A percentile compares a stretch with the other conserved stretches of the same genome.
Conservation (phyloP, 2,329 filamentous ascomycete species). For the Diaporthe citri region DNA sequence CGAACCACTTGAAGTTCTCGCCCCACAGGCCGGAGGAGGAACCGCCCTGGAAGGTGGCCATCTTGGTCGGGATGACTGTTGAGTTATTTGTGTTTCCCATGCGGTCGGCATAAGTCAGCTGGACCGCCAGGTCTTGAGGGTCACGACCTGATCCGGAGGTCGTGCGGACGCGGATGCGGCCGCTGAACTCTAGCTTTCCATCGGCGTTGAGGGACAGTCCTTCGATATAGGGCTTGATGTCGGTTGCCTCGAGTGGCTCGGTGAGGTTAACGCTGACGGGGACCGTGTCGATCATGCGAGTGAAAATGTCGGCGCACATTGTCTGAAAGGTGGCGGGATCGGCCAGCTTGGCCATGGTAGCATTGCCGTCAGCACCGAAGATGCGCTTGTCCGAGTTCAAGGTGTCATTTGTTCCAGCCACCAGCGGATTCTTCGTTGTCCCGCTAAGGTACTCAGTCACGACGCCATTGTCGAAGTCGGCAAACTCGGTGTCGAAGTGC, state of each 20-base stretch:
- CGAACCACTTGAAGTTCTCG: slow-evolving; percentile 48
- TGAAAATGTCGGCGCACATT: slow-evolving; percentile 48
- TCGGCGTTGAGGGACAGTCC: slow-evolving; percentile 45
- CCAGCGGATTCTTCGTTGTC: slow-evolving; percentile 57
- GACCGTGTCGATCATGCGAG: slow-evolving; percentile 53
- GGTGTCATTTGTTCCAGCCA: slow-evolving; percentile 53
- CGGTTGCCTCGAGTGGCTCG: slow-evolving; percentile 46
- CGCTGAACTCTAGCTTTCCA: slow-evolving; percentile 45
- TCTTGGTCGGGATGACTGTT: neutral
- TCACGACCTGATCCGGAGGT: slow-evolving; percentile 42
- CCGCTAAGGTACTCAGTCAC: slow-evolving; percentile 58
- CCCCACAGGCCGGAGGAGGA: slow-evolving; percentile 43
- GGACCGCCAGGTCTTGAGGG: slow-evolving; percentile 43
- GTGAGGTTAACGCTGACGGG: slow-evolving; percentile 47
- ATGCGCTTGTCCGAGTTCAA: slow-evolving; percentile 57
- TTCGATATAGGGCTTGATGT: slow-evolving; percentile 50
- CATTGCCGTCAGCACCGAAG: slow-evolving; percentile 59
- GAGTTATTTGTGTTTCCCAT: slow-evolving; percentile 30
- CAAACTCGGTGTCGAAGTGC: slow-evolving; percentile 46
- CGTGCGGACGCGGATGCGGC: slow-evolving; percentile 46
- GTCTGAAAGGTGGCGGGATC: slow-evolving; percentile 52
- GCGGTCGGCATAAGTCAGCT: slow-evolving; percentile 42
- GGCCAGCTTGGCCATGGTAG: slow-evolving; percentile 55
- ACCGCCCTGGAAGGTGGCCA: slow-evolving; percentile 42
- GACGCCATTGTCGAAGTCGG: slow-evolving; percentile 57